Evolutionary conservation across 1,139 yeast genomes (phyloP).

Genomic region (Candida mesenterica): DNA sequence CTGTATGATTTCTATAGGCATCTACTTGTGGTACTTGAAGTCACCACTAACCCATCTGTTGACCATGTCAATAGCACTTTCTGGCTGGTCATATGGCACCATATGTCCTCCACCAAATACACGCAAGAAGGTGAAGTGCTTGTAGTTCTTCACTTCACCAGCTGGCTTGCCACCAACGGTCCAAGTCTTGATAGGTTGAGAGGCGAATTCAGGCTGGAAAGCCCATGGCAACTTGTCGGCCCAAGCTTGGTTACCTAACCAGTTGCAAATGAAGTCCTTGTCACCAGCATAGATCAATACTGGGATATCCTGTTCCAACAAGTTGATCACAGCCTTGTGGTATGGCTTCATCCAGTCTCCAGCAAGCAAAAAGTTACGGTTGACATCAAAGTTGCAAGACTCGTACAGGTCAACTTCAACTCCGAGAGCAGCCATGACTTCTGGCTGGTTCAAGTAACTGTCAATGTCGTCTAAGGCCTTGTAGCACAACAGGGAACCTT

Average conservation of each 20-base stretch:
- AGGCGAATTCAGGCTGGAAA: slow-evolving; percentile 50
- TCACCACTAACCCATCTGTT: slow-evolving; percentile 48
- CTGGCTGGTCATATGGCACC: slow-evolving; percentile 52
- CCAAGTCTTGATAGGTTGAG: slow-evolving; percentile 42
- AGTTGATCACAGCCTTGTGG: slow-evolving; percentile 59
- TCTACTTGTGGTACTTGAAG: slow-evolving; percentile 9
- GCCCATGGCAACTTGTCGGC: slow-evolving; percentile 67
- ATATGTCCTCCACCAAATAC: slow-evolving; percentile 50
- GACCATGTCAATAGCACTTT: slow-evolving; percentile 45
- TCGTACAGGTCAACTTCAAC: slow-evolving; percentile 85
- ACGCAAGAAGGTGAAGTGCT: slow-evolving; percentile 48
- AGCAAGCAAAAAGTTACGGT: slow-evolving; percentile 78
- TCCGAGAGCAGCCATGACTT: slow-evolving; percentile 79
- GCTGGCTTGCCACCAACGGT: slow-evolving; percentile 37
- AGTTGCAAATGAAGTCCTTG: slow-evolving; percentile 81
- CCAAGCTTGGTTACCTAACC: slow-evolving; percentile 90
- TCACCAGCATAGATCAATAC: slow-evolving; percentile 82
- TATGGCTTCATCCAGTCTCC: slow-evolving; percentile 95
- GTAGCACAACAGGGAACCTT: slow-evolving; percentile 71
- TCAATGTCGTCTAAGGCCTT: slow-evolving; percentile 64
- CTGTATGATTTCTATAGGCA: not conserved
- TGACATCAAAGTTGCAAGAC: slow-evolving; percentile 82
- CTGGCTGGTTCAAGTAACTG: slow-evolving; percentile 63
- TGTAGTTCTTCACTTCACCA: slow-evolving; percentile 47
- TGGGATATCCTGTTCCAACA: slow-evolving; percentile 60